A percentile compares a stretch with the other conserved stretches of the same genome.
Conservation (phyloP, 768 basidiomycete species). For the Cystofilobasidium capitatum region DNA sequence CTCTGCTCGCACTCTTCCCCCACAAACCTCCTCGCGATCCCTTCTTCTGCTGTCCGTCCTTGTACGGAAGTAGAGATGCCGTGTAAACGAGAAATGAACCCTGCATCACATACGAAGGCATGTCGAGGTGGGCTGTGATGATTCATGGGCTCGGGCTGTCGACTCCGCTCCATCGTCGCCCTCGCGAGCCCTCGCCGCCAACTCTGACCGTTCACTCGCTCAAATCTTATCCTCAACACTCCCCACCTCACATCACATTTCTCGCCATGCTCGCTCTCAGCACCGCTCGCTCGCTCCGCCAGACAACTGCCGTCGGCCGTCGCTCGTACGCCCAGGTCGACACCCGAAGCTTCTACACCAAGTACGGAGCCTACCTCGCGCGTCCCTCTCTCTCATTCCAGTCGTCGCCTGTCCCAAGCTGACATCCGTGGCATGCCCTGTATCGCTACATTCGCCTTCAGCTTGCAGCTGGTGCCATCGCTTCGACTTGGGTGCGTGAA, state of each 20-base stretch:
- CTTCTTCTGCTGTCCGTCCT: no score
- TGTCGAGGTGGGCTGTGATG: no score
- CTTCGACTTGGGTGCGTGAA: background rate
- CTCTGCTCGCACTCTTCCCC: background rate
- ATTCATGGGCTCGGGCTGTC: no score
- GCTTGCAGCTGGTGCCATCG: background rate
- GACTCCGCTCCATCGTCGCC: no score
- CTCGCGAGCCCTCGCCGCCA: background rate
- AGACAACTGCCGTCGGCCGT: background rate
- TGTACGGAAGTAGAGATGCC: no score
- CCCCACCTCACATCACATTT: background rate
- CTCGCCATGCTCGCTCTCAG: background rate
- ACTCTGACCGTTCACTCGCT: no score
- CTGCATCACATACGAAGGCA: no score
- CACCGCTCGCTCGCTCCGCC: conserved; percentile 2
- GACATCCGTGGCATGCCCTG: background rate
- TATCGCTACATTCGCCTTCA: background rate
- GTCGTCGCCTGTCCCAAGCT: background rate
- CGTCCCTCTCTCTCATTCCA: background rate
- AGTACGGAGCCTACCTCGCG: background rate
- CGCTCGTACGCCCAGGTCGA: conserved; percentile 6
- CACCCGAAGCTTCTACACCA: conserved; percentile 4
- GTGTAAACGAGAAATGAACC: no score
- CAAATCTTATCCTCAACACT: no score
- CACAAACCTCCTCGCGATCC: background rate